Percentiles rank a stretch among this genome's conserved stretches.
Evolutionary conservation across 257 asterid species (phyloP).

Genomic region (Lavandula angustifolia): DNA sequence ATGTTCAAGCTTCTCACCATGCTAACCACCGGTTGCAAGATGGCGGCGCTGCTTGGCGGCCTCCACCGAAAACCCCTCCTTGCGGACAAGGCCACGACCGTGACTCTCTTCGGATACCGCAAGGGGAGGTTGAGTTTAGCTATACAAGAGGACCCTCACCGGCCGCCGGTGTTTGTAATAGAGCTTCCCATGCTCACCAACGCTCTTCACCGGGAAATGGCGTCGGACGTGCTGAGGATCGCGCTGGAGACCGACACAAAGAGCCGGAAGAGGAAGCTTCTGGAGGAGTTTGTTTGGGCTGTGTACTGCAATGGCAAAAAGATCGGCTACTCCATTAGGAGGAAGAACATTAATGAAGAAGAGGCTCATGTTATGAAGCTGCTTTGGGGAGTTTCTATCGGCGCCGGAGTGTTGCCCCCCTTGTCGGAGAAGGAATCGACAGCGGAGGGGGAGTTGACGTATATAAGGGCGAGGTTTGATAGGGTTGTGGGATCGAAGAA

Average conservation of each 20-base stretch:
- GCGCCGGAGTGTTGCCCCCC: slow-evolving; percentile 85
- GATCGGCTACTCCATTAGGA: slow-evolving; percentile 67
- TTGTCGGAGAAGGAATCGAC: slow-evolving; percentile 43
- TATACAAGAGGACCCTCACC: slow-evolving; percentile 87
- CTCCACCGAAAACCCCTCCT: slow-evolving; percentile 65
- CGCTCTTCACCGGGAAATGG: slow-evolving; percentile 77
- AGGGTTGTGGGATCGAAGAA: slow-evolving; percentile 78
- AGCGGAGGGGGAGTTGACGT: slow-evolving; percentile 67
- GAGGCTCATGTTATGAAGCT: slow-evolving; percentile 74
- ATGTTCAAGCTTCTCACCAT: slow-evolving; percentile 94
- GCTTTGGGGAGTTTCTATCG: slow-evolving; percentile 88
- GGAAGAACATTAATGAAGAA: slow-evolving; percentile 73
- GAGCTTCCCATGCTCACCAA: slow-evolving; percentile 77
- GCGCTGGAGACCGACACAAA: slow-evolving; percentile 78
- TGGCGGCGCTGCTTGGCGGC: slow-evolving; percentile 75
- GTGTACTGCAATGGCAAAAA: slow-evolving; percentile 84
- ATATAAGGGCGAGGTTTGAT: slow-evolving; percentile 81
- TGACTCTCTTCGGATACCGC: slow-evolving; percentile 78
- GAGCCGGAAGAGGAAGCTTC: slow-evolving; percentile 58
- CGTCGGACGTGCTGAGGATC: slow-evolving; percentile 65
- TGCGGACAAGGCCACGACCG: slow-evolving; percentile 71
- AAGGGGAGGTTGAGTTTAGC: slow-evolving; percentile 68
- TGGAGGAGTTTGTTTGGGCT: slow-evolving; percentile 95
- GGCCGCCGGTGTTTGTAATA: slow-evolving; percentile 70
- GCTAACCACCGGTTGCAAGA: slow-evolving; percentile 88